Percentiles rank a stretch among this genome's conserved stretches.
Conservation (phyloP, 2,329 filamentous ascomycete genomes). For the Pestalotiopsis sp. region DNA sequence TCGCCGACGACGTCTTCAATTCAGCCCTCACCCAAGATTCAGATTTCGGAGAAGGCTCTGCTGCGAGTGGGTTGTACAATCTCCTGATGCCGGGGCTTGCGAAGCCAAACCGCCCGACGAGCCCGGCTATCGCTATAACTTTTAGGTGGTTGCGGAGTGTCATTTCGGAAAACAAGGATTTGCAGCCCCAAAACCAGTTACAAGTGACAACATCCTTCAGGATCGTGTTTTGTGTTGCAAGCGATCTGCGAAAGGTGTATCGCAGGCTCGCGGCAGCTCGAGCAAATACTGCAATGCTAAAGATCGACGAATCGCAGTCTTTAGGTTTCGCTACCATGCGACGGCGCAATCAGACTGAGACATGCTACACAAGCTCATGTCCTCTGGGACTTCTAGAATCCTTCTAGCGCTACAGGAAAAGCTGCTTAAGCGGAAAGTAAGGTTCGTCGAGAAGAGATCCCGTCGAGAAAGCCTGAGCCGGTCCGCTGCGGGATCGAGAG, state of each 20-base stretch:
- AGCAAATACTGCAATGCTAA: background rate
- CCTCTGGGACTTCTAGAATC: background rate
- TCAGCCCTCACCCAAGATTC: background rate
- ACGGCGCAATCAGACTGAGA: background rate
- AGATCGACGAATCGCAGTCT: background rate
- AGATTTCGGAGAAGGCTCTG: background rate
- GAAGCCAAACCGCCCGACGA: background rate
- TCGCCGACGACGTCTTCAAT: background rate
- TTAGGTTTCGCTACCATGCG: background rate
- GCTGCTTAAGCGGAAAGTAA: background rate
- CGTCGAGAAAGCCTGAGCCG: background rate
- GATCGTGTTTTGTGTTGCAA: background rate
- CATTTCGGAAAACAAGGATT: background rate
- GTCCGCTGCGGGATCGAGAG: background rate
- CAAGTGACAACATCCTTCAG: background rate
- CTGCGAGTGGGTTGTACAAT: background rate
- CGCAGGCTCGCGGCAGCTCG: background rate
- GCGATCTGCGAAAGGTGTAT: background rate
- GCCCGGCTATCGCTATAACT: background rate
- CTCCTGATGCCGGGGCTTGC: background rate
- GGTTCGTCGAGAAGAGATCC: background rate
- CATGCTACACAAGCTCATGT: background rate
- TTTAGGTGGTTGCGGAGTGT: background rate
- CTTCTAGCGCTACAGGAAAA: background rate
- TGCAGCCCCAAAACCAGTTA: background rate